Conservation (phyloP, 164 flowering plant genomes). For the Piper longum region DNA sequence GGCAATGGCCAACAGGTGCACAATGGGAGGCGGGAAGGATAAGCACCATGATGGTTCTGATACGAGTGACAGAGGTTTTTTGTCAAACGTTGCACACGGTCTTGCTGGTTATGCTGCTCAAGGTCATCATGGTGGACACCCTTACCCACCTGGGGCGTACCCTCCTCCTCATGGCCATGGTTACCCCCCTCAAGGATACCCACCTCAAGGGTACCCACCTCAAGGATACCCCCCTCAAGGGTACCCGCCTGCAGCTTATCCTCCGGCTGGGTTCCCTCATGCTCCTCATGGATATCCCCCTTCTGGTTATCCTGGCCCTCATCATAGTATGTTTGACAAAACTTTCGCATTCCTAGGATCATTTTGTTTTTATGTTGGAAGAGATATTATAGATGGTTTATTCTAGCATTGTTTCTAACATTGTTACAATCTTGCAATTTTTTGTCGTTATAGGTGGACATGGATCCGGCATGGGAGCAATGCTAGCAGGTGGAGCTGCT, state of each 20-base stretch:
- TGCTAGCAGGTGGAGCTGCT: constrained; percentile 29
- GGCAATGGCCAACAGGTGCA: neutral
- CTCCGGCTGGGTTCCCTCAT: too few relatives aligned
- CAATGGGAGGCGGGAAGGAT: constrained; percentile 50
- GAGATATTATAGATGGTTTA: neutral
- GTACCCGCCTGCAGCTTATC: too few relatives aligned
- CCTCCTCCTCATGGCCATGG: constrained; percentile 18
- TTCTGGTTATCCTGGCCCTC: constrained; percentile 28
- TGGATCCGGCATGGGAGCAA: constrained; percentile 10
- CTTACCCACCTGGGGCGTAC: constrained; percentile 18
- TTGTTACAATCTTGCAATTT: neutral
- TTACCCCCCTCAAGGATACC: constrained; percentile 20
- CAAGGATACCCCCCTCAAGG: too few relatives aligned
- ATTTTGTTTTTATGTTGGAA: neutral
- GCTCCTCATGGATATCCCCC: constrained; percentile 26
- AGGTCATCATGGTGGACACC: constrained; percentile 9
- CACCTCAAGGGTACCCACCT: too few relatives aligned
- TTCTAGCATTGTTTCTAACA: neutral
- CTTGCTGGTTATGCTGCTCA: constrained; percentile 11
- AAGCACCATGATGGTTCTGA: constrained; percentile 12
- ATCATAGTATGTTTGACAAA: constrained; percentile 3
- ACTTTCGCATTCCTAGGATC: neutral
- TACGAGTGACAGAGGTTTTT: constrained; percentile 28
- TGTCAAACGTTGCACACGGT: constrained; percentile 26
- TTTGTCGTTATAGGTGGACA: constrained; percentile 15